Percentiles rank a stretch among this genome's conserved stretches.
phyloP scores from a whole-genome alignment of 441 rosid genomes.

The Gossypium gossypioides region DNA sequence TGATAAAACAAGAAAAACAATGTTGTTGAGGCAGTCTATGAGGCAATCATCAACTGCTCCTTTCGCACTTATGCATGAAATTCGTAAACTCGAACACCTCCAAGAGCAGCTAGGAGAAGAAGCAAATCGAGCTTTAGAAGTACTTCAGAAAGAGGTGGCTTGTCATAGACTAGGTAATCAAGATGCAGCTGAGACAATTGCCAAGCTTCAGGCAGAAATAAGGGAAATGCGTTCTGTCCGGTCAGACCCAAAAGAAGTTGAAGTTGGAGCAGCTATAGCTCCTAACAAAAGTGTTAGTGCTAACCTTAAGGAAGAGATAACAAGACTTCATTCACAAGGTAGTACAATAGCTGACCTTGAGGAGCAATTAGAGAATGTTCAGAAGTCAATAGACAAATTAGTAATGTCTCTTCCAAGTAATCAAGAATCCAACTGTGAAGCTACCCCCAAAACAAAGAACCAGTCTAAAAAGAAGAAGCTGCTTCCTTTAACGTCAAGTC shows the following conservation, averaged over 20 bases:
- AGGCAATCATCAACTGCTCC: constrained; percentile 93
- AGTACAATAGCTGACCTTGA: constrained; percentile 85
- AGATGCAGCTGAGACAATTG: constrained; percentile 97
- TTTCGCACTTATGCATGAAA: constrained; percentile 93
- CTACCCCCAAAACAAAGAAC: constrained; percentile 52
- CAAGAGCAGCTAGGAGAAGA: constrained; percentile 96
- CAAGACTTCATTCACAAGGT: constrained; percentile 92
- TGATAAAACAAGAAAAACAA: constrained; percentile 53
- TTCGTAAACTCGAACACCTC: constrained; percentile 93
- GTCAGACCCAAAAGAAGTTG: constrained; percentile 43
- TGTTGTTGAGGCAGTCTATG: constrained; percentile 66
- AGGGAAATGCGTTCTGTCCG: constrained; percentile 69
- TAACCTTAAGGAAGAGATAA: constrained; percentile 90
- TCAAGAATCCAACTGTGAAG: constrained; percentile 34
- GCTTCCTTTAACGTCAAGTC: constrained; percentile 75
- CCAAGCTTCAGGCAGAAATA: constrained; percentile 92
- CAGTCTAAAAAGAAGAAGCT: constrained; percentile 73
- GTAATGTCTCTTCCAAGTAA: constrained; percentile 83
- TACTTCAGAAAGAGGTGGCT: constrained; percentile 91
- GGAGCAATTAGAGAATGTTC: constrained; percentile 90
- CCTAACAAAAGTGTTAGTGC: constrained; percentile 81
- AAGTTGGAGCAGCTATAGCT: constrained; percentile 44
- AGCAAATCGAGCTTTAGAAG: constrained; percentile 90
- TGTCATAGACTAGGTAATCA: constrained; percentile 92
- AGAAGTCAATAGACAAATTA: constrained; percentile 88